Conservation (phyloP, 306 rosid genomes). For the Sicyos edulis region DNA sequence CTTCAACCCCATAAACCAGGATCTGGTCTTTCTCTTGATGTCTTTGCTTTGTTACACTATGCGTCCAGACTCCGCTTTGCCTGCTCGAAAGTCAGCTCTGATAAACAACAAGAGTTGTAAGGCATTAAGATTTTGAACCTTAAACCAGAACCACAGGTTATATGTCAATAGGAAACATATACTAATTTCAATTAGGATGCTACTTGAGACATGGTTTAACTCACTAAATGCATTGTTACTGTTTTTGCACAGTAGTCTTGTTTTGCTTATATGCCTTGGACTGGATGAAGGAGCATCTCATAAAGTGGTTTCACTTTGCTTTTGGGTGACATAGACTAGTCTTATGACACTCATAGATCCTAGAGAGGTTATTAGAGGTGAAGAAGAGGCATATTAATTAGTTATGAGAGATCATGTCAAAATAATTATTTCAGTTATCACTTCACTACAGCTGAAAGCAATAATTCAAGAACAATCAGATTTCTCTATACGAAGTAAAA, state of each 20-base stretch:
- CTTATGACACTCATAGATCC: not conserved
- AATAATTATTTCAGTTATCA: slow-evolving; percentile 2
- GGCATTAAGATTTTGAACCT: not conserved
- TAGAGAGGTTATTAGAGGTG: slow-evolving; percentile 10
- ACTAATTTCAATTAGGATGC: not conserved
- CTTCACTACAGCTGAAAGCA: slow-evolving; percentile 6
- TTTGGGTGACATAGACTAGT: not conserved
- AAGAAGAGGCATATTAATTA: slow-evolving; percentile 12
- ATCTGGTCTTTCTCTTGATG: not conserved
- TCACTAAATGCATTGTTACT: slow-evolving; percentile 1
- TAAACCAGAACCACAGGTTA: not conserved
- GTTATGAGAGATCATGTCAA: slow-evolving; percentile 13
- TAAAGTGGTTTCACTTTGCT: slow-evolving; percentile 7
- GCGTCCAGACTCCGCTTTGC: not conserved
- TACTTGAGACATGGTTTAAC: not conserved
- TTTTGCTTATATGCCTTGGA: not conserved
- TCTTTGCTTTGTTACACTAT: not conserved
- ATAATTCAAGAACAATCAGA: not conserved
- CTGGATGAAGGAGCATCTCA: no score
- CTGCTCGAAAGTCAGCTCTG: not conserved
- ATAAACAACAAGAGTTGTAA: not conserved
- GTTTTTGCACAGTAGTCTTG: not conserved
- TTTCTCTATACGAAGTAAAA: slow-evolving; percentile 1
- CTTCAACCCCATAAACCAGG: slow-evolving; percentile 1
- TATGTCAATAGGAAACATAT: not conserved